phyloP scores from a whole-genome alignment of 73 alveolate genomes.

The Paramecium bursaria region DNA sequence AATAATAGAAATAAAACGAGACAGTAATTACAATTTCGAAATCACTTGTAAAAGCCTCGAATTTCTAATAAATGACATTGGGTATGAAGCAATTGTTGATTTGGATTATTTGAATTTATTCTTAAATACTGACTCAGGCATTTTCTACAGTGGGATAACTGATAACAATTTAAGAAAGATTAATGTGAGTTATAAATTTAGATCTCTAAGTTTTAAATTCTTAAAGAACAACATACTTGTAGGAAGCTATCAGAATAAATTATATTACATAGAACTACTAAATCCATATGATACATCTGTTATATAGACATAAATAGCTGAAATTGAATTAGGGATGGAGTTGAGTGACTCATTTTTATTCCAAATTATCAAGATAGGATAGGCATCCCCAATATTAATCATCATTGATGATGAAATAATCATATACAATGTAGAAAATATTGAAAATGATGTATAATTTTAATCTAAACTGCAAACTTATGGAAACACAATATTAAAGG shows the following conservation, averaged over 20 bases:
- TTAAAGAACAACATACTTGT: conserved; percentile 10
- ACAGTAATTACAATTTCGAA: neutral
- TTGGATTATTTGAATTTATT: conserved; percentile 15
- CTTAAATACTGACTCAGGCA: neutral
- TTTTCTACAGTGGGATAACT: neutral
- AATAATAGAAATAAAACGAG: neutral
- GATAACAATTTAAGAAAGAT: neutral
- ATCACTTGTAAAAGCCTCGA: neutral
- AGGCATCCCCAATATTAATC: neutral
- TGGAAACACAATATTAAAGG: neutral
- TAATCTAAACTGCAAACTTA: conserved; percentile 7
- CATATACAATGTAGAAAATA: conserved; percentile 5
- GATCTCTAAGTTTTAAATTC: conserved; percentile 33
- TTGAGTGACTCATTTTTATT: neutral
- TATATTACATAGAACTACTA: conserved; percentile 1
- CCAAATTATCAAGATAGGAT: neutral
- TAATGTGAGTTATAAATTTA: conserved; percentile 11
- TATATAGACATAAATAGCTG: neutral
- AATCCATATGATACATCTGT: neutral
- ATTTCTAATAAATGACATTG: neutral
- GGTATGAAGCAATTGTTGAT: conserved; percentile 15
- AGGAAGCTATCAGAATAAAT: conserved; percentile 28
- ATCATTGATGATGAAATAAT: conserved; percentile 31
- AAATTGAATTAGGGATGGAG: conserved; percentile 8
- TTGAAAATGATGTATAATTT: neutral